A percentile compares a stretch with the other conserved stretches of the same genome.
Conservation (phyloP, 495 filamentous ascomycete genomes). For the Penicillium cinerascens region DNA sequence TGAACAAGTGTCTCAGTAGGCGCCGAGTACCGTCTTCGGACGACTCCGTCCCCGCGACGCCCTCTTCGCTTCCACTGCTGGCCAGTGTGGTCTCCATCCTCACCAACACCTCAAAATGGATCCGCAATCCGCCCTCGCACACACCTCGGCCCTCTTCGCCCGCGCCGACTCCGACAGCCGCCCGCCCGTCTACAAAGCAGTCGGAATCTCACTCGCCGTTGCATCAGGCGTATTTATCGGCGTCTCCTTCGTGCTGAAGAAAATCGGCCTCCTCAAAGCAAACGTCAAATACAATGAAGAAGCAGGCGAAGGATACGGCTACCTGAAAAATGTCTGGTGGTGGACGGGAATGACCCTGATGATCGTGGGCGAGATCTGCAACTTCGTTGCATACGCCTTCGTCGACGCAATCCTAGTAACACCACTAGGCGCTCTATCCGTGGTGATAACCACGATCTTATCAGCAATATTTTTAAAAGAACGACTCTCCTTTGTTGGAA, state of each 20-base stretch:
- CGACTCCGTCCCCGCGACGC: slow-evolving; percentile 19
- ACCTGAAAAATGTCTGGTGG: slow-evolving; percentile 94
- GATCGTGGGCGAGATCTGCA: slow-evolving; percentile 95
- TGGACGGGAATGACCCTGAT: slow-evolving; percentile 96
- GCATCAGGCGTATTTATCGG: slow-evolving; percentile 93
- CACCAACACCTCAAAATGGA: slow-evolving; percentile 41
- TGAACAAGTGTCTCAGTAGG: slow-evolving; percentile 26
- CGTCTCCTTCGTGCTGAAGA: slow-evolving; percentile 92
- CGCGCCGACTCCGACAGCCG: slow-evolving; percentile 43
- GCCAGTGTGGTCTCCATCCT: slow-evolving; percentile 20
- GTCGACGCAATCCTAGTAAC: slow-evolving; percentile 97
- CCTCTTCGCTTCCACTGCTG: slow-evolving; percentile 23
- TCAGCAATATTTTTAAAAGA: slow-evolving; percentile 97
- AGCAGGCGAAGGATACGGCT: slow-evolving; percentile 95
- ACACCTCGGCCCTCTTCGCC: slow-evolving; percentile 46
- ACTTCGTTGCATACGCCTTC: slow-evolving; percentile 96
- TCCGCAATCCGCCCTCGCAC: slow-evolving; percentile 26
- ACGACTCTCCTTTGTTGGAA: slow-evolving; percentile 89
- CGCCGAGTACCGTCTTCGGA: slow-evolving; percentile 27
- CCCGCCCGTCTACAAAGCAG: slow-evolving; percentile 71
- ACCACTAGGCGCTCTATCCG: slow-evolving; percentile 88
- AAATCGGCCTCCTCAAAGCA: slow-evolving; percentile 82
- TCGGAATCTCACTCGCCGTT: slow-evolving; percentile 84
- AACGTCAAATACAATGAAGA: slow-evolving; percentile 97
- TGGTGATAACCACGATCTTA: slow-evolving; percentile 89